Percentiles rank a stretch among this genome's conserved stretches.
These are phyloP conservation scores for Pyrrhoderma noxium DNA, from an alignment of 1,284 basidiomycete genomes.

Conservation along the genomic window DNA sequence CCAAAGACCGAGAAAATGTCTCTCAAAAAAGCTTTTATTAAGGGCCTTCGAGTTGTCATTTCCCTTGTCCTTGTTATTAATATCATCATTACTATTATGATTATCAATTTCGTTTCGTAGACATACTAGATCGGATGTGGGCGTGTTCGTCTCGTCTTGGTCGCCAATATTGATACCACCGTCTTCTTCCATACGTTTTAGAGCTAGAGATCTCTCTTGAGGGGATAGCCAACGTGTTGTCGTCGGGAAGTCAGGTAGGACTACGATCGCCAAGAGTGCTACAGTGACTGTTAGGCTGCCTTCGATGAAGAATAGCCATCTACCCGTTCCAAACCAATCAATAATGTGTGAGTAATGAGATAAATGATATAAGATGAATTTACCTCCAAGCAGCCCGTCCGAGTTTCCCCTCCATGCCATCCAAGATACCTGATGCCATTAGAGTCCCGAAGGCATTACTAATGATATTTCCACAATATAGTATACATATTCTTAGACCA, in stretches of 20 bases:
- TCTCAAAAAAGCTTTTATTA: background rate
- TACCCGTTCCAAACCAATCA: constrained; percentile 12
- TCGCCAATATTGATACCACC: constrained; percentile 30
- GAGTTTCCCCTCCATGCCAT: constrained; percentile 41
- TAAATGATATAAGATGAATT: background rate
- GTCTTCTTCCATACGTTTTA: constrained; percentile 37
- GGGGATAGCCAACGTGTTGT: constrained; percentile 23
- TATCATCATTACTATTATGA: background rate
- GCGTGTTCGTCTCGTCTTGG: constrained; percentile 9
- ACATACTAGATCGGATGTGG: background rate
- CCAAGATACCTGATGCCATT: constrained; percentile 30
- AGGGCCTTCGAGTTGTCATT: too few species aligned
- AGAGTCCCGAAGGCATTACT: constrained; percentile 45
- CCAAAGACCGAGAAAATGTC: constrained; percentile 24
- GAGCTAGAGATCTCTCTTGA: constrained; percentile 34
- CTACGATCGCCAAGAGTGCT: constrained; percentile 23
- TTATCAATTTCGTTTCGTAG: too few species aligned
- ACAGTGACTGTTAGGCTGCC: constrained; percentile 13
- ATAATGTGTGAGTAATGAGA: too few species aligned
- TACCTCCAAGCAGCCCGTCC: constrained; percentile 37
- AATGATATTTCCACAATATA: constrained; percentile 42
- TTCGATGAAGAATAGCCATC: constrained; percentile 19
- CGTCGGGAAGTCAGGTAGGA: constrained; percentile 37
- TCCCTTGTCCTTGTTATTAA: background rate
- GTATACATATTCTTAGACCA: constrained; percentile 27